Evolutionary conservation across 139 green algal genomes (phyloP), one percentile per base, ranked within the genome.

Genomic region (Chlamydomonas applanata): DNA sequence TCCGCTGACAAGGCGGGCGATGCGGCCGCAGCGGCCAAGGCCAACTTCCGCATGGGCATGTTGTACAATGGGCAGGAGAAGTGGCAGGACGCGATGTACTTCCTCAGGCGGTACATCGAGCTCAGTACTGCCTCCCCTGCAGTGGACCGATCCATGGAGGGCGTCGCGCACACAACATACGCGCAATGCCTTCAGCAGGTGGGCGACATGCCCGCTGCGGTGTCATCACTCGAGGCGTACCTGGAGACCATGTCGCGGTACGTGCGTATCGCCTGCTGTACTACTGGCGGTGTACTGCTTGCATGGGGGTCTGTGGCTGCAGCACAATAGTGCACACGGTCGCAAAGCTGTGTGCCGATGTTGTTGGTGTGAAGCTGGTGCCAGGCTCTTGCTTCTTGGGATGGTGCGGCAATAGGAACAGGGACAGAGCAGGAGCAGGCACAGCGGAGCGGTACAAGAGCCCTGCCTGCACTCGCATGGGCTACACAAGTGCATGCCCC

Each of bases 41-140:
- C 83, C 11, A 73, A 87, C 61, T 81, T 86, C 64, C 78, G 79
- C 44, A 72, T 91, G 49, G 88, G 88, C 33, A 78, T 88, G 71
- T 66, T 90, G 36, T 73, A 83, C 53, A 60, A 84, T 36, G 54
- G 82, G 59, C 59, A 76, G 30, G 74, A 72, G 22, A 68, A 80
- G 36, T 84, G 76, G 77, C 46, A 79, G 61, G 74, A 89, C 36
- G 80, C 87, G 7, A 69, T 86, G 24, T 73, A 66, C 57, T 81
- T 79, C 70, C 57, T 83, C 24, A 57, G 77, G 25, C 59, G 53
- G 36, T 84, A 76, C 69, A 77, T 78, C 0, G 73, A 80, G 36
- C 53, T 77, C 5, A 65, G 65, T n/a, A 66, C 33, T 13, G 33
- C 13, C 40, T 19, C 7, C 40, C 40, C 40, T 11, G 11, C 40